Base-by-base conservation (phyloP, 179 eudicot species). In the Corrigiola litoralis region DNA sequence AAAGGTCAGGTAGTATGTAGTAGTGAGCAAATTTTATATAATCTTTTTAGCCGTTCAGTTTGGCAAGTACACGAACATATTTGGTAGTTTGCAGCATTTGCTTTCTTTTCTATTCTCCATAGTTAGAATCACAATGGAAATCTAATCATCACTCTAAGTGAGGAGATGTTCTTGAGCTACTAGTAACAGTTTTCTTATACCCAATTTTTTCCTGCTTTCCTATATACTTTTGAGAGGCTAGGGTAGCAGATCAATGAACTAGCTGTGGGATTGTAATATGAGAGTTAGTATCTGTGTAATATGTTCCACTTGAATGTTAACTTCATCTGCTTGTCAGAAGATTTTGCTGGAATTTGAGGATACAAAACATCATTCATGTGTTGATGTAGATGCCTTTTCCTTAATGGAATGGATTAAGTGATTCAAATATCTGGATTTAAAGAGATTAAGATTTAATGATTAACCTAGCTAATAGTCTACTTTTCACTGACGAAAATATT, bases 211-310 rank as follows among this genome's bases (percentile, higher is more conserved):
- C 14, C 10, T 20, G 13, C 9, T 21, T 48, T 36, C 28, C 46
- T 14, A 27, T 48, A 8, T 10, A 13, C 10, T 4, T 6, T 32
- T 54, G 33, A 13, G 44, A 48, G 44, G 24, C n/a, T 27, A 9
- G 33, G 14, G 21, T 31, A 21, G 46, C n/a, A 16, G n/a, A 50
- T 50, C 25, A 25, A 63, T 64, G 66, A 50, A 49, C 44, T 45
- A 17, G 20, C 12, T 36, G 34, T 21, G 41, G 58, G 33, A 31
- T 25, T 29, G 41, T 29, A n/a, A n/a, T n/a, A n/a, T n/a, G n/a
- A n/a, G 41, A 21, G n/a, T 18, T 4, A 14, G n/a, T 49, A 33
- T 49, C 34, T 24, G 18, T 34, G 34, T 44, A 17, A 17, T 17
- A 6, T 45, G 53, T 59, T 59, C 41, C 50, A 58, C 11, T 12